Conservation (phyloP, 2,329 filamentous ascomycete genomes). For the Paraphoma chrysanthemicola region DNA sequence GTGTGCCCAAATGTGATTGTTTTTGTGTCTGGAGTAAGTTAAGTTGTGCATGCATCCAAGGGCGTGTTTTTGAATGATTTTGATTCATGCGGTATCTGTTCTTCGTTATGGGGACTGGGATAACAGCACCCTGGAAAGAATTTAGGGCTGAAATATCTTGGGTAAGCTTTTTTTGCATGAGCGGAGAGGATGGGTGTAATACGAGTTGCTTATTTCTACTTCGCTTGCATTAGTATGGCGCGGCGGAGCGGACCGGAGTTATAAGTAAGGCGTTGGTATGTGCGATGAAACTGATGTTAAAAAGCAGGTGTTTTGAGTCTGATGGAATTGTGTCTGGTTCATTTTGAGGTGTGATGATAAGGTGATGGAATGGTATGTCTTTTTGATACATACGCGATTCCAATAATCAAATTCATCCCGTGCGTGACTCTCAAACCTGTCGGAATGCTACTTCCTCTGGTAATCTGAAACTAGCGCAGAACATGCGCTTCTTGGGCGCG, state of each 20-base stretch:
- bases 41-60: too few relatives aligned
- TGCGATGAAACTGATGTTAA: not conserved
- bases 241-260: too few relatives aligned
- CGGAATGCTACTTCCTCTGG: conserved; percentile 84
- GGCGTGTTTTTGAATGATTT: too few relatives aligned
- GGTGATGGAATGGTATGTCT: not conserved
- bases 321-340: not conserved
- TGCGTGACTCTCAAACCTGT: not conserved
- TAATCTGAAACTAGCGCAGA: conserved; percentile 89
- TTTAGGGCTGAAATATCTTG: not conserved
- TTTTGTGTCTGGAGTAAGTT: too few relatives aligned
- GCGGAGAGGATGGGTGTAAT: not conserved
- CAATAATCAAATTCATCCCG: not conserved
- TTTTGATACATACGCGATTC: not conserved
- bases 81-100: too few relatives aligned
- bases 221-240: too few relatives aligned
- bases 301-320: not conserved
- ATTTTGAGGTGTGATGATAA: not conserved
- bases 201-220: not conserved
- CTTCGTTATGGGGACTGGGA: too few relatives aligned
- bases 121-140: too few relatives aligned
- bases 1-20: too few relatives aligned
- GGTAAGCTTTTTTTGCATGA: too few relatives aligned
- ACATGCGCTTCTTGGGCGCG: conserved; percentile 94
- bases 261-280: not conserved